phyloP scores from a whole-genome alignment of 495 filamentous ascomycete species.

The Neurospora sp. region DNA sequence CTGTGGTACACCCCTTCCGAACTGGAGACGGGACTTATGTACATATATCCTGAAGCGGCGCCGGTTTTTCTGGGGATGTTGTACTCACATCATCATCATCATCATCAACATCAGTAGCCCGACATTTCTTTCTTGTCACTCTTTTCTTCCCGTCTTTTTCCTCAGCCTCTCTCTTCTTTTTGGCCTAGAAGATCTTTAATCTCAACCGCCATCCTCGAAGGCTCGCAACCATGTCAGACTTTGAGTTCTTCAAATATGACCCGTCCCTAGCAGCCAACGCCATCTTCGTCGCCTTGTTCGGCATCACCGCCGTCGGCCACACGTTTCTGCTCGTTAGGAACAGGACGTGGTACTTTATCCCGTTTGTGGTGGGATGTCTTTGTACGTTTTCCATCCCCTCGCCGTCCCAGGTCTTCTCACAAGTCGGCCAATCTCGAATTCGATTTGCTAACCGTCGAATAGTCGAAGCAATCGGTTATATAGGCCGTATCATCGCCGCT shows the following conservation, averaged over 20 bases:
- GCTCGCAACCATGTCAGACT: constrained; percentile 10
- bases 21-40: not conserved
- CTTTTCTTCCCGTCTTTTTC: not conserved
- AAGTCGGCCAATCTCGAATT: too few relatives aligned
- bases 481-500: constrained; percentile 37
- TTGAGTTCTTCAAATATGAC: constrained; percentile 33
- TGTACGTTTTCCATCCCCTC: too few relatives aligned
- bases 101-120: not conserved
- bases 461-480: constrained; percentile 52
- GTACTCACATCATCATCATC: not conserved
- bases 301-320: constrained; percentile 35
- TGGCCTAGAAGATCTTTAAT: not conserved
- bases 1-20: not conserved
- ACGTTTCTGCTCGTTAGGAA: constrained; percentile 34
- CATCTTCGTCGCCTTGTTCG: constrained; percentile 44
- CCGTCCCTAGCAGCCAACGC: constrained; percentile 40
- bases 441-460: too few relatives aligned
- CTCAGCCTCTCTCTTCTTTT: not conserved
- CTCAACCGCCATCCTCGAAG: not conserved
- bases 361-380: constrained; percentile 45
- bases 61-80: not conserved
- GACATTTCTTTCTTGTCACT: not conserved
- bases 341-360: constrained; percentile 51
- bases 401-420: too few relatives aligned
- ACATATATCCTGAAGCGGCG: not conserved